Conservation (phyloP, 225 moss, liverwort and hornwort genomes). For the Marchantia paleacea region DNA sequence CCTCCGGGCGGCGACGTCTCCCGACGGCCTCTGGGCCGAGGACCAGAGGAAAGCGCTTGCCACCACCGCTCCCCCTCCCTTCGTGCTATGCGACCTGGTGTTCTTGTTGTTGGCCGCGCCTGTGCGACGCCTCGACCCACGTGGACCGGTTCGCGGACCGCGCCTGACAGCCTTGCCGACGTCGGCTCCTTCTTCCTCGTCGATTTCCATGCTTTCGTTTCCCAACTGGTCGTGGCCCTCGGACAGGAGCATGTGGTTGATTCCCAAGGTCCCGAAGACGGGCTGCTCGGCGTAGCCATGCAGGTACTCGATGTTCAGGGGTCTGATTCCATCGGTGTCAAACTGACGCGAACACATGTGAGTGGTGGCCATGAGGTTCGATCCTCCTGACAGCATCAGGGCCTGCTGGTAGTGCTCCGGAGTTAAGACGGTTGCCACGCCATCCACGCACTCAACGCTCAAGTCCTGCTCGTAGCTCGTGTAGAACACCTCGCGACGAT, state of each 20-base stretch:
- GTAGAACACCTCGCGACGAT: conserved; percentile 64
- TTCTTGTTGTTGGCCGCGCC: conserved; percentile 51
- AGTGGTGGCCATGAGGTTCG: conserved; percentile 37
- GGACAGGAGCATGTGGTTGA: conserved; percentile 36
- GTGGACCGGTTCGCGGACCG: conserved; percentile 66
- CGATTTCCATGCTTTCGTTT: conserved; percentile 70
- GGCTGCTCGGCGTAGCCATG: conserved; percentile 75
- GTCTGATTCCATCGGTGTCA: conserved; percentile 69
- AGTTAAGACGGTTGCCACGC: conserved; percentile 71
- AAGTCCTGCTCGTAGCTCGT: conserved; percentile 73
- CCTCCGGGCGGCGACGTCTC: conserved; percentile 37
- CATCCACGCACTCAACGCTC: conserved; percentile 89
- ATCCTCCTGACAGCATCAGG: conserved; percentile 30
- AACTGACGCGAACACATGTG: conserved; percentile 77
- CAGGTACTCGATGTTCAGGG: conserved; percentile 64
- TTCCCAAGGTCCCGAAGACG: conserved; percentile 45
- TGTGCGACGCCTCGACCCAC: conserved; percentile 64
- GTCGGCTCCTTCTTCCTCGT: conserved; percentile 75
- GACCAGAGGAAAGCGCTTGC: conserved; percentile 47
- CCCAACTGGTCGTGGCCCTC: conserved; percentile 53
- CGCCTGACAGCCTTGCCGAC: conserved; percentile 61
- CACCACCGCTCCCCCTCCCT: conserved; percentile 20
- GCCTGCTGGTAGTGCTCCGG: conserved; percentile 66
- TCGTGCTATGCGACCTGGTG: conserved; percentile 46
- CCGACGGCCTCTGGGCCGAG: conserved; percentile 39